phyloP scores from a whole-genome alignment of 2,329 filamentous ascomycete genomes.

The Diaporthe citriasiana region DNA sequence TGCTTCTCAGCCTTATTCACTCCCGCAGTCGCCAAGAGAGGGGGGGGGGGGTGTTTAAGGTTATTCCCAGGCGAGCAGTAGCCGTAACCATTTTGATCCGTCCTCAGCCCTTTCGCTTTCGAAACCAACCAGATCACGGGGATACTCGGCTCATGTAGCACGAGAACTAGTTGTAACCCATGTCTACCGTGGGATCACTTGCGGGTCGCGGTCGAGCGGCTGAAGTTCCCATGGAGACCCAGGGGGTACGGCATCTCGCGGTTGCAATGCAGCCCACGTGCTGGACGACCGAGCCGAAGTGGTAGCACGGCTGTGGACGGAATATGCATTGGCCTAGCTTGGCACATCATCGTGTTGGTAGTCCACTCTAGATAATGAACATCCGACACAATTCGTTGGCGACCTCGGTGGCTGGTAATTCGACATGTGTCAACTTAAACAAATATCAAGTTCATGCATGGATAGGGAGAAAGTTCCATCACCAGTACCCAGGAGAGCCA shows the following conservation, averaged over 20 bases:
- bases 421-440: background rate
- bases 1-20: background rate
- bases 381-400: background rate
- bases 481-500: background rate
- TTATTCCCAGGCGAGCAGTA: constrained; percentile 13
- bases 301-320: background rate
- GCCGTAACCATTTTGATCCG: background rate
- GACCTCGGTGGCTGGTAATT: background rate
- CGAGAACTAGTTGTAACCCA: background rate
- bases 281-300: background rate
- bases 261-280: constrained; percentile 23
- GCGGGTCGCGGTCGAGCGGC: constrained; percentile 1
- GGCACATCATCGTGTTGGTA: background rate
- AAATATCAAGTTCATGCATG: background rate
- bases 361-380: no score
- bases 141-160: background rate
- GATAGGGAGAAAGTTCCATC: background rate
- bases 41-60: background rate
- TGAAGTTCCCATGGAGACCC: background rate
- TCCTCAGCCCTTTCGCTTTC: constrained; percentile 4
- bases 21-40: background rate
- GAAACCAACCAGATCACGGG: background rate
- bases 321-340: background rate
- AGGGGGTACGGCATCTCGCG: background rate
- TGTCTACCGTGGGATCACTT: background rate